Conservation (phyloP, 169 alveolate genomes). For the Plasmodium gallinaceum region DNA sequence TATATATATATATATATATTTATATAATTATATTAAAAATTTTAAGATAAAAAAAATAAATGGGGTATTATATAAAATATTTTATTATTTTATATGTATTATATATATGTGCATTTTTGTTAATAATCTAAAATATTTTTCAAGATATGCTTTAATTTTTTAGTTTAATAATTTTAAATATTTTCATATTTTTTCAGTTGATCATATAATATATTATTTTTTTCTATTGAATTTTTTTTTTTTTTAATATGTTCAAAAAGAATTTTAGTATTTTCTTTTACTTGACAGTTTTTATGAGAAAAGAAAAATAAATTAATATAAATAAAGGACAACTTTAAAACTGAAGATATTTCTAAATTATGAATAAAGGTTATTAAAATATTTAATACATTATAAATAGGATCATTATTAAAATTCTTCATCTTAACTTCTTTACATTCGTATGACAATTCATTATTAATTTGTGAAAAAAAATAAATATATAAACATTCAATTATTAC, state of each 20-base stretch:
- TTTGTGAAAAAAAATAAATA: constrained; percentile 36
- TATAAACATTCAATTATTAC: constrained; percentile 52
- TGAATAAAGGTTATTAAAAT: constrained; percentile 62
- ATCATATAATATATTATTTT: constrained; percentile 69
- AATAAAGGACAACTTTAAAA: constrained; percentile 72
- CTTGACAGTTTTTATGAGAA: constrained; percentile 30
- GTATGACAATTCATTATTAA: constrained; percentile 29
- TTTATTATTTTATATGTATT: not conserved
- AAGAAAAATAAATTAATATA: constrained; percentile 44
- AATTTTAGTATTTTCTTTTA: constrained; percentile 42
- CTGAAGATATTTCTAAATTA: constrained; percentile 51
- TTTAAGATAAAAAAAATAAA: not conserved
- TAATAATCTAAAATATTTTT: not conserved
- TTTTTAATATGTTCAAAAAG: constrained; percentile 69
- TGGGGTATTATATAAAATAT: not conserved
- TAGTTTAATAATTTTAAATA: not conserved
- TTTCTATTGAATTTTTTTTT: constrained; percentile 55
- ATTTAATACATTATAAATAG: constrained; percentile 25
- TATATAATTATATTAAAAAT: not conserved
- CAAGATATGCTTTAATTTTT: not conserved
- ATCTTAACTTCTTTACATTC: not conserved
- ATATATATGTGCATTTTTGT: not conserved
- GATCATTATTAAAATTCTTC: constrained; percentile 20
- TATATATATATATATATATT: not conserved
- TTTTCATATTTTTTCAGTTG: constrained; percentile 43